A percentile compares a stretch with the other conserved stretches of the same genome.
phyloP scores from a whole-genome alignment of 805 yeast genomes.

The Lachancea thermotolerans region DNA sequence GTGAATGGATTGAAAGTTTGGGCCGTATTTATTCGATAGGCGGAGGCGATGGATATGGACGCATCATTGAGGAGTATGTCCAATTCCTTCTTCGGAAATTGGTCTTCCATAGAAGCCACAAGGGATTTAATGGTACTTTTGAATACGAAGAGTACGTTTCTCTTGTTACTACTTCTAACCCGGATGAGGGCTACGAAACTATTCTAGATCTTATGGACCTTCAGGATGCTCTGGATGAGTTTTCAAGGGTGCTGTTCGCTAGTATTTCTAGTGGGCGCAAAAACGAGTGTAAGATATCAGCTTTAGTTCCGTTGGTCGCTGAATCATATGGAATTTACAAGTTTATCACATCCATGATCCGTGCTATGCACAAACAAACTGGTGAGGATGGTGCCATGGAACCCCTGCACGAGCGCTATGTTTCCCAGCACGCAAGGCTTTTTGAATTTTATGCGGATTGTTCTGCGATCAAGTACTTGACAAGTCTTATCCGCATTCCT shows the following conservation, averaged over 20 bases:
- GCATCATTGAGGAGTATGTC: conserved; percentile 72
- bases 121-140: conserved; percentile 90
- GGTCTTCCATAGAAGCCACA: conserved; percentile 74
- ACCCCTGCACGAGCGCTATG: conserved; percentile 66
- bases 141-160: conserved; percentile 95
- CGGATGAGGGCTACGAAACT: conserved; percentile 91
- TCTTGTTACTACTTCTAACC: conserved; percentile 79
- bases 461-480: conserved; percentile 71
- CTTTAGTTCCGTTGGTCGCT: conserved; percentile 82
- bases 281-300: conserved; percentile 73
- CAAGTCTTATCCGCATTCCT: conserved; percentile 55
- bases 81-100: conserved; percentile 63
- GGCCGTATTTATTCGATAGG: conserved; percentile 46
- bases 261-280: conserved; percentile 39
- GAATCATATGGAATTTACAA: conserved; percentile 92
- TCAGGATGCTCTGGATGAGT: conserved; percentile 77
- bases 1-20: conserved; percentile 70
- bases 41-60: conserved; percentile 49
- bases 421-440: conserved; percentile 57
- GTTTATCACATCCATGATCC: conserved; percentile 80
- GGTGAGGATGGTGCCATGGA: conserved; percentile 61
- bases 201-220: conserved; percentile 76
- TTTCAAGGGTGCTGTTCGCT: conserved; percentile 70
- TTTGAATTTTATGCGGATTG: conserved; percentile 87
- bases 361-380: conserved; percentile 74